A percentile compares a stretch with the other conserved stretches of the same genome.
Conservation (phyloP, 1,139 yeast genomes). For the Debaryomycetaceae sp. region DNA sequence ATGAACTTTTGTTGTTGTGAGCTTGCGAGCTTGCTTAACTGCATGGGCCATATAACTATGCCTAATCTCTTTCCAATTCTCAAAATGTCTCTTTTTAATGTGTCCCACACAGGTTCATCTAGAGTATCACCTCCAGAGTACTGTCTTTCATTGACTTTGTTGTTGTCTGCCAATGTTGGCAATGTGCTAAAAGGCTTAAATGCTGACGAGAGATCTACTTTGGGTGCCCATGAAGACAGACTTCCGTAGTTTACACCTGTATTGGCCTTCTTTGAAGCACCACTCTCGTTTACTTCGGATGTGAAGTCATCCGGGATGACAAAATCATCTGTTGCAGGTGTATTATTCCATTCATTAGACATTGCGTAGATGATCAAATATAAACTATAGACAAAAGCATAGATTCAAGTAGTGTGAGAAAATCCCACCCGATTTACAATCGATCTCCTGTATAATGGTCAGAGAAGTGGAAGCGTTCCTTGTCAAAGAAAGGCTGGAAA, state of each 20-base stretch:
- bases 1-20: slow-evolving; percentile 43
- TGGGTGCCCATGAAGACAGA: slow-evolving; percentile 25
- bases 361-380: slow-evolving; percentile 2
- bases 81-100: slow-evolving; percentile 63
- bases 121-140: slow-evolving; percentile 82
- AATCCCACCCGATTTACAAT: neutral
- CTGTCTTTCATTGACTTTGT: slow-evolving; percentile 64
- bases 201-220: slow-evolving; percentile 38
- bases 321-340: slow-evolving; percentile 21
- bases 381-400: neutral
- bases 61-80: slow-evolving; percentile 64
- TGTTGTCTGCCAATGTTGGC: slow-evolving; percentile 37
- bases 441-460: neutral
- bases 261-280: slow-evolving; percentile 1
- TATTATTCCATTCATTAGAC: slow-evolving; percentile 11
- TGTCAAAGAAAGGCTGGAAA: no score
- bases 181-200: slow-evolving; percentile 35
- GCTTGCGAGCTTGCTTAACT: slow-evolving; percentile 40
- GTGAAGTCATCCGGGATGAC: slow-evolving; percentile 25
- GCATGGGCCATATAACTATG: slow-evolving; percentile 72
- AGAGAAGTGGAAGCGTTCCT: neutral
- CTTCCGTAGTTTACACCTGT: slow-evolving; percentile 4
- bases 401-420: neutral
- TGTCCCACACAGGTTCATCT: slow-evolving; percentile 75
- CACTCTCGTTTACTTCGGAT: neutral